phyloP scores from a whole-genome alignment of 495 filamentous ascomycete genomes.

The Lentithecium fluviatile region DNA sequence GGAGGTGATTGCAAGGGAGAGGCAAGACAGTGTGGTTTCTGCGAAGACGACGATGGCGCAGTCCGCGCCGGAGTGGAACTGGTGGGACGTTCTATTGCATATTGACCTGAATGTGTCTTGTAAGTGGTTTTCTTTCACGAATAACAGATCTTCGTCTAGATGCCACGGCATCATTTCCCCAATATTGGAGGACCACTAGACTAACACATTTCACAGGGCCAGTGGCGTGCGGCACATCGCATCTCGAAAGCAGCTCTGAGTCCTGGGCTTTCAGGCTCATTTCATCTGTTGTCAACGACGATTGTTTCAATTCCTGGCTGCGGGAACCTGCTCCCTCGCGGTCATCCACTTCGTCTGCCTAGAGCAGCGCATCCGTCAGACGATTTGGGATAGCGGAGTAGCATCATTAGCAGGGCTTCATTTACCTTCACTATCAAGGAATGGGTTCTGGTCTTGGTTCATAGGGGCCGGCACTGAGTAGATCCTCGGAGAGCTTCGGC shows the following conservation, averaged over 20 bases:
- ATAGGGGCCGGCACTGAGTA: too few relatives aligned
- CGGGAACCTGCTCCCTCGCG: background rate
- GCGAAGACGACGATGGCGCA: background rate
- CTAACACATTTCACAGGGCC: conserved; percentile 7
- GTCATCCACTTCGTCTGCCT: background rate
- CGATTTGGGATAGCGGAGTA: too few relatives aligned
- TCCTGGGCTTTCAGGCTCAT: conserved; percentile 27
- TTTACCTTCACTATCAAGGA: too few relatives aligned
- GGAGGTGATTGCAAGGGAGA: background rate
- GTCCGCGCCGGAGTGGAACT: conserved; percentile 25
- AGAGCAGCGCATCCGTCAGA: background rate
- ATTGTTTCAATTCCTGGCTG: conserved; percentile 11
- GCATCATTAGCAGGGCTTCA: too few relatives aligned
- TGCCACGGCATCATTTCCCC: too few relatives aligned
- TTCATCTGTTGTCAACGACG: conserved; percentile 26
- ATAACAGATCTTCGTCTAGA: too few relatives aligned
- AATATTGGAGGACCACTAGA: background rate
- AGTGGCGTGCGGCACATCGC: conserved; percentile 13
- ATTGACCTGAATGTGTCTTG: conserved; percentile 6
- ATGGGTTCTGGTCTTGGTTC: too few relatives aligned
- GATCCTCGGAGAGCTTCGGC: too few relatives aligned
- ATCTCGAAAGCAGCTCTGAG: conserved; percentile 22
- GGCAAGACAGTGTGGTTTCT: background rate
- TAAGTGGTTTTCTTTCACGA: too few relatives aligned
- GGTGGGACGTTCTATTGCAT: conserved; percentile 27